A percentile compares a stretch with the other conserved stretches of the same genome.
Conservation (phyloP, 2,329 filamentous ascomycete genomes). For the Talaromyces sp. region DNA sequence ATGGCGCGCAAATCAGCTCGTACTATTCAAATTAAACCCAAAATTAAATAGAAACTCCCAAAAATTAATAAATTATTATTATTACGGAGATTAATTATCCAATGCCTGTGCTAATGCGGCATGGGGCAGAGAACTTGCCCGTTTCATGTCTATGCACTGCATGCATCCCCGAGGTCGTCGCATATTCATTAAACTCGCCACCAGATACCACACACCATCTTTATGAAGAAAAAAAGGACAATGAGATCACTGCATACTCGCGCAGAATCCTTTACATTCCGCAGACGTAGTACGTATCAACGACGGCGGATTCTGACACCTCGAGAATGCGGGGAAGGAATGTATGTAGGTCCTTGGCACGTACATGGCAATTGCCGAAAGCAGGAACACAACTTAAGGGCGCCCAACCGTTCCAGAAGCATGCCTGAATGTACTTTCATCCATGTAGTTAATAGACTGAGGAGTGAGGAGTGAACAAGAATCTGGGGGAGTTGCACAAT, state of each 20-base stretch:
- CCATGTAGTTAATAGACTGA: not conserved
- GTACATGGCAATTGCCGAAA: not conserved
- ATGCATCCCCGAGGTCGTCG: not conserved
- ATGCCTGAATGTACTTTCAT: not conserved
- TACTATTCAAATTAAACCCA: too few species aligned
- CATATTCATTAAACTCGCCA: not conserved
- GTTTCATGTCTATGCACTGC: not conserved
- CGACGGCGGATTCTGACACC: not conserved
- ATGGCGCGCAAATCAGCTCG: too few species aligned
- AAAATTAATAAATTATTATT: too few species aligned
- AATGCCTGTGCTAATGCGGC: not conserved
- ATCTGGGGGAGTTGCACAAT: not conserved
- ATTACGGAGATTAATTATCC: not conserved
- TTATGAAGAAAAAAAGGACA: not conserved
- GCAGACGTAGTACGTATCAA: conserved; percentile 13
- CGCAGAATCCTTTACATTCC: not conserved
- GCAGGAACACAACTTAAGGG: not conserved
- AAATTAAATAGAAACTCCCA: too few species aligned
- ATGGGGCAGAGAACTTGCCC: not conserved
- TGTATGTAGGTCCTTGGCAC: not conserved
- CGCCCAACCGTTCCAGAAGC: not conserved
- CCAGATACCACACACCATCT: not conserved
- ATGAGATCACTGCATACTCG: not conserved
- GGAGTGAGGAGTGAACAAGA: not conserved
- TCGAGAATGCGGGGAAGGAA: not conserved